A percentile compares a stretch with the other conserved stretches of the same genome.
Evolutionary conservation across 768 basidiomycete species (phyloP).

Genomic region (Suillus sp.): DNA sequence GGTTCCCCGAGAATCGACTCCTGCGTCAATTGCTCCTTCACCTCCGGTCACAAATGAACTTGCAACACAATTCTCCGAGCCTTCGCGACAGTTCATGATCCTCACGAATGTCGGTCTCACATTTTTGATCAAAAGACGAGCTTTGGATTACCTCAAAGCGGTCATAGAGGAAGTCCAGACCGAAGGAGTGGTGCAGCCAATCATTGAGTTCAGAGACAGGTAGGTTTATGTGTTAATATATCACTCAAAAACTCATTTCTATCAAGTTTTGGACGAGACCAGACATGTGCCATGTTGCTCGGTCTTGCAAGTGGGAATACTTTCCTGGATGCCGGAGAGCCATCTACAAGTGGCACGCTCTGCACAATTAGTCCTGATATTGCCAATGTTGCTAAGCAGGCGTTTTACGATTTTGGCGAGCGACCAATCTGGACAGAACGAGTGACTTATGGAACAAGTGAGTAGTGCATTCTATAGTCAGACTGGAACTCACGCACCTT

Average conservation of each 20-base stretch:
- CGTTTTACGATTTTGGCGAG: slow-evolving; percentile 85
- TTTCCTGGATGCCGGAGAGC: slow-evolving; percentile 64
- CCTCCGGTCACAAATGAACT: slow-evolving; percentile 76
- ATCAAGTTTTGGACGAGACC: slow-evolving; percentile 84
- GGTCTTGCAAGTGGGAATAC: slow-evolving; percentile 85
- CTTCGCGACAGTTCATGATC: slow-evolving; percentile 80
- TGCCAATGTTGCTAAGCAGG: slow-evolving; percentile 74
- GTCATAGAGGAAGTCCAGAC: slow-evolving; percentile 82
- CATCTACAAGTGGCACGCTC: slow-evolving; percentile 46
- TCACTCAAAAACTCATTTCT: slow-evolving; percentile 10
- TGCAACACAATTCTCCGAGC: slow-evolving; percentile 76
- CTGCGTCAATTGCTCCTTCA: slow-evolving; percentile 43
- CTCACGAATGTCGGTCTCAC: slow-evolving; percentile 86
- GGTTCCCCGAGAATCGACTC: slow-evolving; percentile 40
- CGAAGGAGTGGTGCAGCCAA: slow-evolving; percentile 74
- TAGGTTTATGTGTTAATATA: slow-evolving; percentile 30
- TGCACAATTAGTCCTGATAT: slow-evolving; percentile 61
- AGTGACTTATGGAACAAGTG: slow-evolving; percentile 74
- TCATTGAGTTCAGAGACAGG: slow-evolving; percentile 84
- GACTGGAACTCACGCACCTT: slow-evolving; percentile 4
- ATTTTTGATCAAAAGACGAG: slow-evolving; percentile 77
- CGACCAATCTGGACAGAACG: slow-evolving; percentile 82
- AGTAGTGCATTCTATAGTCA: slow-evolving; percentile 21
- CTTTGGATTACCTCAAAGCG: slow-evolving; percentile 81
- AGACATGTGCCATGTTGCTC: slow-evolving; percentile 90